Conservation (phyloP, 148 eudicot genomes). For the Persicaria tinctoria region DNA sequence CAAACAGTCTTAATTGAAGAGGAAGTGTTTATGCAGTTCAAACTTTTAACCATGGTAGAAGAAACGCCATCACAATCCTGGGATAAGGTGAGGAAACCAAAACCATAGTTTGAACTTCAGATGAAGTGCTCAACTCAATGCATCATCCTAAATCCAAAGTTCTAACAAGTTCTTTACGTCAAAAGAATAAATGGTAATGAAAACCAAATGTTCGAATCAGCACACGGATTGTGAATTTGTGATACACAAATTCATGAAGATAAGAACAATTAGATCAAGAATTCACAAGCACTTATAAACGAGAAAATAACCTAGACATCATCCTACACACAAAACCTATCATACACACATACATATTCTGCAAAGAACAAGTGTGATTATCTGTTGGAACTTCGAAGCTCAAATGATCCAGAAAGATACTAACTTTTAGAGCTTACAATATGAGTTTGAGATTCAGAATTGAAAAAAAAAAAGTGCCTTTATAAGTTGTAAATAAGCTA, state of each 20-base stretch:
- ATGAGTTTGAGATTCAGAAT: background rate
- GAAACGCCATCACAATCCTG: background rate
- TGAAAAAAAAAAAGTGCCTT: background rate
- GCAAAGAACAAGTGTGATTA: background rate
- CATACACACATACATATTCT: background rate
- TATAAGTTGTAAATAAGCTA: background rate
- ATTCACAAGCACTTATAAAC: background rate
- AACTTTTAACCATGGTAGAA: background rate
- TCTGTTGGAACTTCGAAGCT: background rate
- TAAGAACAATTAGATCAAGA: background rate
- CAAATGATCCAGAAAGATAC: background rate
- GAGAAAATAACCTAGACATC: background rate
- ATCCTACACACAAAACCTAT: background rate
- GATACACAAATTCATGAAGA: background rate
- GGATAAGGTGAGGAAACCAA: background rate
- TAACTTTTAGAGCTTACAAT: background rate
- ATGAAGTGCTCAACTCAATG: background rate
- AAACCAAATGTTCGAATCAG: background rate
- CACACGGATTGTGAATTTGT: background rate
- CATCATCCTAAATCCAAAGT: background rate
- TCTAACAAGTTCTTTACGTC: background rate
- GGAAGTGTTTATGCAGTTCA: background rate
- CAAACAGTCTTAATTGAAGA: background rate
- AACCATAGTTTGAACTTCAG: background rate
- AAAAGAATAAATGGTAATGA: background rate